Percentiles rank a stretch among this genome's conserved stretches.
These are phyloP conservation scores for Purpureocillium takamizusanense DNA, from an alignment of 2,329 filamentous ascomycete species.

Conservation along the genomic window DNA sequence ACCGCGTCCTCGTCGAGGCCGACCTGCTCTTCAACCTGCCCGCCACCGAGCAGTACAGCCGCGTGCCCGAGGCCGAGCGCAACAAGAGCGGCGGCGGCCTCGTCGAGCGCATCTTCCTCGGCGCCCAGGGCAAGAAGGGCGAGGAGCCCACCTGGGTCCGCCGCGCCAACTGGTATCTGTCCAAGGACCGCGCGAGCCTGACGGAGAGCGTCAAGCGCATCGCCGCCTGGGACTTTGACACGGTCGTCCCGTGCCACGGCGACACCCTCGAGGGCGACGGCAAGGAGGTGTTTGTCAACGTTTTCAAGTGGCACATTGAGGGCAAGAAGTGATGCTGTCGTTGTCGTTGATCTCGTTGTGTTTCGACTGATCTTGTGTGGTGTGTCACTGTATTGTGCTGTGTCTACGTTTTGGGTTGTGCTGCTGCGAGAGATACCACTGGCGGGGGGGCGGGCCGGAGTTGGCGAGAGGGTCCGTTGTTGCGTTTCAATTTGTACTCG, in stretches of 20 bases:
- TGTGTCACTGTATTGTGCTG: too few relatives aligned
- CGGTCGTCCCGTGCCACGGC: slow-evolving; percentile 85
- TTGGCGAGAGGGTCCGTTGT: too few relatives aligned
- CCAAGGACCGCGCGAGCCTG: slow-evolving; percentile 57
- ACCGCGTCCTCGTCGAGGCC: slow-evolving; percentile 72
- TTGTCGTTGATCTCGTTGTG: too few relatives aligned
- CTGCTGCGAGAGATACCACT: too few relatives aligned
- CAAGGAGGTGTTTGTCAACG: slow-evolving; percentile 67
- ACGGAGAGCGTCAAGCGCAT: slow-evolving; percentile 62
- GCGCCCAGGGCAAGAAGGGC: slow-evolving; percentile 53
- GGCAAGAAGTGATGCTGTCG: slow-evolving; percentile 12
- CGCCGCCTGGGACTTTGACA: slow-evolving; percentile 72
- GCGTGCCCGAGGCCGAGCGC: slow-evolving; percentile 32
- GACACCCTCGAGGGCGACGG: slow-evolving; percentile 70
- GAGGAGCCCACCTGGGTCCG: slow-evolving; percentile 61
- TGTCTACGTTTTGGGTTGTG: too few relatives aligned
- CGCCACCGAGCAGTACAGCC: slow-evolving; percentile 78
- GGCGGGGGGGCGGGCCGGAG: too few relatives aligned
- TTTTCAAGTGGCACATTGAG: slow-evolving; percentile 77
- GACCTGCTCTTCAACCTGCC: slow-evolving; percentile 92
- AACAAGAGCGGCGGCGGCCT: slow-evolving; percentile 20
- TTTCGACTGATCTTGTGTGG: too few relatives aligned
- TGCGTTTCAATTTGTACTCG: too few relatives aligned
- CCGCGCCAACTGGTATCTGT: slow-evolving; percentile 72
- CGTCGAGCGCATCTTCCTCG: slow-evolving; percentile 33